These are phyloP conservation scores for Cantharellus cinnabarinus DNA, from an alignment of 768 basidiomycete species.

Conservation along the genomic window DNA sequence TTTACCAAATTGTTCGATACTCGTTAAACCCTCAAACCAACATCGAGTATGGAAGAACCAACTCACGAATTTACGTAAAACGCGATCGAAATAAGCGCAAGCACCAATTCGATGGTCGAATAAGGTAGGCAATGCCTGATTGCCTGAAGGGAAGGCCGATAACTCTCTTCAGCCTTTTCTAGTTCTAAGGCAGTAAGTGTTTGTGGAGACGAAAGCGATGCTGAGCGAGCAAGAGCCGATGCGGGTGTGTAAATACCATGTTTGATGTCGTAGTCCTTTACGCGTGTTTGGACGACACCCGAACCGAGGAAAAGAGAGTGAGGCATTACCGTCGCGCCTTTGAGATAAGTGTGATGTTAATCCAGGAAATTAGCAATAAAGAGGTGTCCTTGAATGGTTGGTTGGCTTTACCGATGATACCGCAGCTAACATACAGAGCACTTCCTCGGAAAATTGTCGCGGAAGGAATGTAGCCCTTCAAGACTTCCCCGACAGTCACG, in stretches of 20 bases:
- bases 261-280: constrained; percentile 1
- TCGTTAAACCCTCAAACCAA: background rate
- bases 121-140: background rate
- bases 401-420: constrained; percentile 8
- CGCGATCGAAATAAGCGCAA: constrained; percentile 22
- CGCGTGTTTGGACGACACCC: background rate
- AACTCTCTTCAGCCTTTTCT: background rate
- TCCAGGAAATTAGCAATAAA: background rate
- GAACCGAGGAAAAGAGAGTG: constrained; percentile 19
- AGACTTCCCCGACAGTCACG: constrained; percentile 18
- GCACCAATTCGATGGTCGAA: constrained; percentile 9
- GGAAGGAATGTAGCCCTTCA: constrained; percentile 20
- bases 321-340: constrained; percentile 25
- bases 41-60: constrained; percentile 6
- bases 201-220: background rate
- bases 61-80: constrained; percentile 20
- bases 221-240: background rate
- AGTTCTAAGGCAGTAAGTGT: background rate
- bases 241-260: background rate
- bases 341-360: background rate
- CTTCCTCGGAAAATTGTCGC: constrained; percentile 10
- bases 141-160: background rate
- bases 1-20: background rate
- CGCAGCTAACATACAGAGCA: constrained; percentile 6
- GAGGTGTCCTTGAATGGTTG: background rate